Conservation (phyloP, 208 protist genomes). For the Giardia duodenalis region DNA sequence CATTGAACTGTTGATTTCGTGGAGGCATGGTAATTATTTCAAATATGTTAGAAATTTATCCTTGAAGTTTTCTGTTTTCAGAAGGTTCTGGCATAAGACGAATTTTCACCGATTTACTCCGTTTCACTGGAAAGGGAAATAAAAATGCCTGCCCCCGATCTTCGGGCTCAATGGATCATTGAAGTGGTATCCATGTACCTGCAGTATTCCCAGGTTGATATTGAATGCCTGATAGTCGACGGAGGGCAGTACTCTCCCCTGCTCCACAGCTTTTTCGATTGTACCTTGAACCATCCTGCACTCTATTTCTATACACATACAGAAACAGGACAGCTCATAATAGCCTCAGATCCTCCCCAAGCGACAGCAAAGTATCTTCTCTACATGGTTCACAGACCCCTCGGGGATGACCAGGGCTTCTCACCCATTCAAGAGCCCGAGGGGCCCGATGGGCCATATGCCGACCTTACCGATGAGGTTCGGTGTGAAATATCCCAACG, state of each 20-base stretch:
- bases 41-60: no score
- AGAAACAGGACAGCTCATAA: background rate
- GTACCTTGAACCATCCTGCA: background rate
- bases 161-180: background rate
- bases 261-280: background rate
- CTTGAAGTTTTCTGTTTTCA: no score
- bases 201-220: background rate
- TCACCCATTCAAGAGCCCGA: background rate
- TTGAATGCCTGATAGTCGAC: background rate
- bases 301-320: background rate
- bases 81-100: no score
- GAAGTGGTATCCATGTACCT: background rate
- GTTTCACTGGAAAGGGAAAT: background rate
- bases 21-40: no score
- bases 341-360: background rate
- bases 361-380: background rate
- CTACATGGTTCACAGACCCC: background rate
- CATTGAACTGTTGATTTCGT: background rate
- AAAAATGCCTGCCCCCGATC: background rate
- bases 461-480: background rate
- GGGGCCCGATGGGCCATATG: background rate
- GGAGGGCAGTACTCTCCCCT: background rate
- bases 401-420: background rate
- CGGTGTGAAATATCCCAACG: background rate
- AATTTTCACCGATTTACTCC: no score